Evolutionary conservation across 768 basidiomycete species (phyloP).

Genomic region (Russula lepida): DNA sequence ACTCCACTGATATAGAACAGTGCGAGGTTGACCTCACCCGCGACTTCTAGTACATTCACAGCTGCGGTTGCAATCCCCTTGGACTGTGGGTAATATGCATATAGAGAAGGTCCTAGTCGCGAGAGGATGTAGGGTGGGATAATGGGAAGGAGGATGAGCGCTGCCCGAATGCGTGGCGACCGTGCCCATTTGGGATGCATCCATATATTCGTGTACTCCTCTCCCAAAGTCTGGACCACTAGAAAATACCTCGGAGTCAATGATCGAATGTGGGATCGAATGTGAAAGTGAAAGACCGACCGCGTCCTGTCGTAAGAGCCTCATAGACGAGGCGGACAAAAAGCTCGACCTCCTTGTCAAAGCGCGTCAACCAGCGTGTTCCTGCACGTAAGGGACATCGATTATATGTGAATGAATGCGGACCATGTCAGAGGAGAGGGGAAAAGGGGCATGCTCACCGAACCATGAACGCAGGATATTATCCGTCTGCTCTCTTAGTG

Average conservation of each 20-base stretch:
- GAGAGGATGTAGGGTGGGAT: conserved; percentile 57
- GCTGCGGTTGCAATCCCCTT: conserved; percentile 30
- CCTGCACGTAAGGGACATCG: conserved; percentile 36
- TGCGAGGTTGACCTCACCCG: conserved; percentile 67
- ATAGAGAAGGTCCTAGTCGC: conserved; percentile 35
- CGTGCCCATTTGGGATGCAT: conserved; percentile 36
- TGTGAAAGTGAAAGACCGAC: conserved; percentile 32
- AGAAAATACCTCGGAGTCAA: conserved; percentile 5
- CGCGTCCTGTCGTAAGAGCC: conserved; percentile 65
- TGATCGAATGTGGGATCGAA: neutral
- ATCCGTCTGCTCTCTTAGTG: conserved; percentile 68
- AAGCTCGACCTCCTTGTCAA: conserved; percentile 76
- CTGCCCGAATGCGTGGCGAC: conserved; percentile 37
- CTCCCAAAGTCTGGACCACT: conserved; percentile 82
- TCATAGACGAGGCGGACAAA: conserved; percentile 61
- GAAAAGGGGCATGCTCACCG: conserved; percentile 38
- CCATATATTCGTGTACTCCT: conserved; percentile 86
- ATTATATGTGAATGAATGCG: conserved; percentile 1
- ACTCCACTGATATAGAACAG: conserved; percentile 71
- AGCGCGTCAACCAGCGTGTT: conserved; percentile 68
- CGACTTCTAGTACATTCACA: conserved; percentile 46
- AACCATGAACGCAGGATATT: conserved; percentile 68
- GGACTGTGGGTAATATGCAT: conserved; percentile 31
- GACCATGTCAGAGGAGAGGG: neutral
- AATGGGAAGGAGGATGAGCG: conserved; percentile 56